A percentile compares a stretch with the other conserved stretches of the same genome.
phyloP scores from a whole-genome alignment of 1,284 basidiomycete species.

The Ceratobasidium sp. region DNA sequence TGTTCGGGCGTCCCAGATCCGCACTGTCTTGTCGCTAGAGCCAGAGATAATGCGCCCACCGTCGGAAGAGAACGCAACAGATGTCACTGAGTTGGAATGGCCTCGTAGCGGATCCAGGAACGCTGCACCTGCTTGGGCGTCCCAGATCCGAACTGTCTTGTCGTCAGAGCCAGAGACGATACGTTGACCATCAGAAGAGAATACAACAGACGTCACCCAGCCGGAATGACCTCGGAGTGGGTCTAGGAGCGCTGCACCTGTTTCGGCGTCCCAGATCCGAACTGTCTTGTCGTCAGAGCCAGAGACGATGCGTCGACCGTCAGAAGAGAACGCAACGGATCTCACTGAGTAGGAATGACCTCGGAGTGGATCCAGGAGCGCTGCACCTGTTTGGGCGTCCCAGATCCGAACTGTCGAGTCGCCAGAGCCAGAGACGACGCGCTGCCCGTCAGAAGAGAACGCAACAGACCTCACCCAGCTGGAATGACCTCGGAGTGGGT shows the following conservation, averaged over 20 bases:
- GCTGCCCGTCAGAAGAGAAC: slow-evolving; percentile 13
- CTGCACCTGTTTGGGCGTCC: no score
- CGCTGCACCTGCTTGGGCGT: slow-evolving; percentile 6
- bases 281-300: no score
- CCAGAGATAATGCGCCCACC: no score
- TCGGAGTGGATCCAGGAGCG: not conserved
- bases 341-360: not conserved
- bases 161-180: slow-evolving; percentile 44
- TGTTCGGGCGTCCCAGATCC: no score
- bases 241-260: not conserved
- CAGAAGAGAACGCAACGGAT: not conserved
- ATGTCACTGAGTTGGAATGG: slow-evolving; percentile 50
- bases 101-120: slow-evolving; percentile 30
- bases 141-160: slow-evolving; percentile 41
- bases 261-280: not conserved
- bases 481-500: no score
- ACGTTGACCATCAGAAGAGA: slow-evolving; percentile 29
- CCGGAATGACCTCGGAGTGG: not conserved
- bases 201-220: not conserved
- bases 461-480: slow-evolving; percentile 12
- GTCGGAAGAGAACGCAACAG: slow-evolving; percentile 53
- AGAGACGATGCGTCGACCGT: no score
- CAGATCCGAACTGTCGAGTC: no score
- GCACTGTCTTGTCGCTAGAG: no score
- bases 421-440: no score